Conservation (phyloP, 768 basidiomycete genomes). For the Tulasnella sp. region DNA sequence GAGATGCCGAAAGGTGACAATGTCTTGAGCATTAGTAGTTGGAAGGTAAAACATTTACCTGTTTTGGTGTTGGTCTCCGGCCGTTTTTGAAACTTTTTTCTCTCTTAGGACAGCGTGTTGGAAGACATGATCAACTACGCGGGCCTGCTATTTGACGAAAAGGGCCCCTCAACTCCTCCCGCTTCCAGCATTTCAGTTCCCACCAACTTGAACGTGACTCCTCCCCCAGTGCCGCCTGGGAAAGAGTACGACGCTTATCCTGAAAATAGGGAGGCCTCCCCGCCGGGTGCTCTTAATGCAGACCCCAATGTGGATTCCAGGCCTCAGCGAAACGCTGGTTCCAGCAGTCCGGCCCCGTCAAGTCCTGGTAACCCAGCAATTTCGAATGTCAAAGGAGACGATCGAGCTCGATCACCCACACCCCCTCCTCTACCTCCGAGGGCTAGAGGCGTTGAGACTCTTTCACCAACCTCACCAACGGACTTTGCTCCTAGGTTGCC, state of each 20-base stretch:
- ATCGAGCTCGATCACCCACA: background rate
- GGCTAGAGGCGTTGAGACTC: slow-evolving; percentile 38
- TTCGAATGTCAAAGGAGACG: no score
- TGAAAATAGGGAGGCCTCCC: no score
- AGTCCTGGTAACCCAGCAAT: no score
- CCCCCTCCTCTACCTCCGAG: slow-evolving; percentile 56
- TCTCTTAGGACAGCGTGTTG: slow-evolving; percentile 54
- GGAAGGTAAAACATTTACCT: slow-evolving; percentile 44
- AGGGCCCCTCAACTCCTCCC: no score
- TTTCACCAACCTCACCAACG: slow-evolving; percentile 3
- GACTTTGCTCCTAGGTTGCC: slow-evolving; percentile 14
- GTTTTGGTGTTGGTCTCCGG: background rate
- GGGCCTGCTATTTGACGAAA: slow-evolving; percentile 52
- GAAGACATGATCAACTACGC: slow-evolving; percentile 73
- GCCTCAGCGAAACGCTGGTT: no score
- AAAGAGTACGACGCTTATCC: no score
- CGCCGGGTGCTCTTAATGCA: no score
- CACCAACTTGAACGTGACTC: no score
- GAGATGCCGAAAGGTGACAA: slow-evolving; percentile 65
- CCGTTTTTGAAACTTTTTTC: background rate
- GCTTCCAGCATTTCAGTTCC: no score
- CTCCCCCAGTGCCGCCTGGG: no score
- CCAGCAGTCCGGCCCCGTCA: no score
- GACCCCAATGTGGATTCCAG: no score
- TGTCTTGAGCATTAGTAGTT: slow-evolving; percentile 56